Evolutionary conservation across 2,329 filamentous ascomycete species (phyloP).

Genomic region (Passalora sequoiae): DNA sequence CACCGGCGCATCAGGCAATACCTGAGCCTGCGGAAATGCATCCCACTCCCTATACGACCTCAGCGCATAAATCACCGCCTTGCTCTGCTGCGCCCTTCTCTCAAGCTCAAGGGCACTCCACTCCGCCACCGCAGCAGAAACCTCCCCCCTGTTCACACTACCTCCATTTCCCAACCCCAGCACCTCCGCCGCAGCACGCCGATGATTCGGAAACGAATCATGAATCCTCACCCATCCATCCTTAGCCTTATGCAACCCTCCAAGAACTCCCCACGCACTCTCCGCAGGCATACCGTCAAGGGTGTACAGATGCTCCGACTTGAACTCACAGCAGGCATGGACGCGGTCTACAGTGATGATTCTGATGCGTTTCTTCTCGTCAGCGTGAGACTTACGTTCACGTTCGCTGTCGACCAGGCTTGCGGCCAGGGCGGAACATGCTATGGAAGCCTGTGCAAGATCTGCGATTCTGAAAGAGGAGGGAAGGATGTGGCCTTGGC

Average conservation of each 20-base stretch:
- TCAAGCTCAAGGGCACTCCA: constrained; percentile 50
- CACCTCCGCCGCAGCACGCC: constrained; percentile 40
- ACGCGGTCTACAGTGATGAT: constrained; percentile 41
- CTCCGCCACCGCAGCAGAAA: constrained; percentile 35
- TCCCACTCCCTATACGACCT: constrained; percentile 52
- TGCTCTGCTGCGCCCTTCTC: constrained; percentile 37
- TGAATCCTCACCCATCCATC: constrained; percentile 54
- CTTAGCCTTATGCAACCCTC: constrained; percentile 48
- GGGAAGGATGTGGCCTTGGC: constrained; percentile 29
- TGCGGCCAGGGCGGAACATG: constrained; percentile 48
- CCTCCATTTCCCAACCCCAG: constrained; percentile 36
- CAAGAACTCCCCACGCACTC: constrained; percentile 42
- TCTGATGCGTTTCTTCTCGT: too few relatives aligned
- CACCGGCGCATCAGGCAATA: constrained; percentile 46
- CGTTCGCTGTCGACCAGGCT: constrained; percentile 42
- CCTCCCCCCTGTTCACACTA: constrained; percentile 36
- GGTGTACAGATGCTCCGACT: constrained; percentile 48
- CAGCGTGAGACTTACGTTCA: constrained; percentile 13
- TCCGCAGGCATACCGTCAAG: constrained; percentile 38
- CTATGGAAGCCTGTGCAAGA: constrained; percentile 51
- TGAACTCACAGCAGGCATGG: constrained; percentile 51
- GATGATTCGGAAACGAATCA: constrained; percentile 51
- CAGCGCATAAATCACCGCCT: constrained; percentile 47
- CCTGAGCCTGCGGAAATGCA: constrained; percentile 42
- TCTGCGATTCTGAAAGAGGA: constrained; percentile 54